These are phyloP conservation scores for Erythrophleum ivorense DNA, from an alignment of 331 rosid genomes.

Conservation along the genomic window DNA sequence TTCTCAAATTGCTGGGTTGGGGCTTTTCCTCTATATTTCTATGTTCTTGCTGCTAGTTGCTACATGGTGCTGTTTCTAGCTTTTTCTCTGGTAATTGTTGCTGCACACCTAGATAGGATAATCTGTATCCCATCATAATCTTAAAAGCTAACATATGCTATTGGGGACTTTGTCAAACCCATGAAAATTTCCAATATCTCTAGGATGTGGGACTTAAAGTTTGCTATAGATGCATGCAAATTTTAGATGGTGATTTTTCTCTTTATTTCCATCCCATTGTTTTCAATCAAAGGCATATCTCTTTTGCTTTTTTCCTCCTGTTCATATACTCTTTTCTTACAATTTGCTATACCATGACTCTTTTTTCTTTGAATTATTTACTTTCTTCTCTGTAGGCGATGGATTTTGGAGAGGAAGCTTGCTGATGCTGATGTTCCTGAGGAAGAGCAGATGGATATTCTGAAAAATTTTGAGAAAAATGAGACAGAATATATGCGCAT, in stretches of 20 bases:
- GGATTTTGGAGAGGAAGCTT: constrained; percentile 60
- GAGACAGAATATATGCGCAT: constrained; percentile 75
- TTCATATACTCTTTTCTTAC: background rate
- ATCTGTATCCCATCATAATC: background rate
- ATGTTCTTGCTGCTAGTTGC: too few species aligned
- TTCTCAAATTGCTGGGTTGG: too few species aligned
- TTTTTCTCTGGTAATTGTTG: too few species aligned
- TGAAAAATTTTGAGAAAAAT: constrained; percentile 67
- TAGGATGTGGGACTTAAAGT: background rate
- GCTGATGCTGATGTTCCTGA: constrained; percentile 32
- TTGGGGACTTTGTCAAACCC: background rate
- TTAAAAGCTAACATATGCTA: background rate
- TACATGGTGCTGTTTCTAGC: too few species aligned
- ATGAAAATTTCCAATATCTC: background rate
- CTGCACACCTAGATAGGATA: too few species aligned
- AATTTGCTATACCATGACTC: background rate
- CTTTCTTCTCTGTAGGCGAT: constrained; percentile 45
- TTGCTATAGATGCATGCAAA: background rate
- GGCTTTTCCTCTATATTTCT: too few species aligned
- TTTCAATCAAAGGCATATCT: background rate
- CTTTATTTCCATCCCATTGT: background rate
- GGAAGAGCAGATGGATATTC: constrained; percentile 66
- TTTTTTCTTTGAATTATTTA: background rate
- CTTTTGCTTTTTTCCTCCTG: background rate
- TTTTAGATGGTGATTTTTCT: background rate